These are phyloP conservation scores for Parietaria judaica DNA, from an alignment of 306 rosid species.

Conservation along the genomic window DNA sequence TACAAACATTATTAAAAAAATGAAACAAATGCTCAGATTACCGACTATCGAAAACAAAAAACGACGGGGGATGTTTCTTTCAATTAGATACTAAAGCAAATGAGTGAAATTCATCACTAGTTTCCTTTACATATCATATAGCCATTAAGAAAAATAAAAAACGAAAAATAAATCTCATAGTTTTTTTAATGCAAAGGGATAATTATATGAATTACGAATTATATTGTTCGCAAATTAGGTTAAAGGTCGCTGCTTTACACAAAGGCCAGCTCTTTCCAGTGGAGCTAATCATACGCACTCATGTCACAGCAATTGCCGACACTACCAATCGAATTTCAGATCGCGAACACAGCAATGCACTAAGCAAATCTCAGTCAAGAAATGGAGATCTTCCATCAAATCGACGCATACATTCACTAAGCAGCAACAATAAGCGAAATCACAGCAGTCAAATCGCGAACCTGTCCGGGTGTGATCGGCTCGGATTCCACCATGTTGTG, in stretches of 20 bases:
- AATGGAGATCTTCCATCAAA: conserved; percentile 16
- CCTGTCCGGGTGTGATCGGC: conserved; percentile 80
- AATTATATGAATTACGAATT: too few relatives aligned
- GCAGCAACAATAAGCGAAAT: not conserved
- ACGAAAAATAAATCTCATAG: too few relatives aligned
- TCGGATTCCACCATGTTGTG: conserved; percentile 59
- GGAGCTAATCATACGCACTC: not conserved
- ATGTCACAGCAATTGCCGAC: not conserved
- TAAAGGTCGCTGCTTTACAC: not conserved
- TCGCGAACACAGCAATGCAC: conserved; percentile 8
- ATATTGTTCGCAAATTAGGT: not conserved
- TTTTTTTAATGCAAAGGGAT: too few relatives aligned
- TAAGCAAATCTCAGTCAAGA: conserved; percentile 6
- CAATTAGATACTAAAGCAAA: too few relatives aligned
- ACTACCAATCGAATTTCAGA: not conserved
- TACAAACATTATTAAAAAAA: conserved; percentile 30
- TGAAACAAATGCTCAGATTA: too few relatives aligned
- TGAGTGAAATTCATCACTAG: too few relatives aligned
- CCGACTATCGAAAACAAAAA: too few relatives aligned
- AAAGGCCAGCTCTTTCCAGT: not conserved
- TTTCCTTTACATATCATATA: too few relatives aligned
- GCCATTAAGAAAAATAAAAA: too few relatives aligned
- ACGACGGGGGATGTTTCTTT: too few relatives aligned
- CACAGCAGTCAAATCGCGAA: conserved; percentile 12
- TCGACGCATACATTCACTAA: not conserved